phyloP scores from a whole-genome alignment of 305 asterid genomes.

The Fraxinus greggii region DNA sequence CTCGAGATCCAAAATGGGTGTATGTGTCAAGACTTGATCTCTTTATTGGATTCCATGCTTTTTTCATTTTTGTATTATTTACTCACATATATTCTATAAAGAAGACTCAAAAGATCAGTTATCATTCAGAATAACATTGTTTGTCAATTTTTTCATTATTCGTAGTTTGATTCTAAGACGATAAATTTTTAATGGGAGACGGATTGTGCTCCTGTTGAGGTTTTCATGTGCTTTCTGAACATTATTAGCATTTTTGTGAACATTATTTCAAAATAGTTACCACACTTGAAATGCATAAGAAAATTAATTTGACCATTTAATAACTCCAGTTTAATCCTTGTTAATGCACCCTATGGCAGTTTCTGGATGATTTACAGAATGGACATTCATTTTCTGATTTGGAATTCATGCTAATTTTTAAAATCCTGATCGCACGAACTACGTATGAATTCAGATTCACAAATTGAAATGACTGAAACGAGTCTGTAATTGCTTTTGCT shows the following conservation, averaged over 20 bases:
- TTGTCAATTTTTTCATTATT: not conserved
- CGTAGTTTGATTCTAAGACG: not conserved
- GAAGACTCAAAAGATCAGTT: not conserved
- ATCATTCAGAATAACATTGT: not conserved
- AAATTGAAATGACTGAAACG: not conserved
- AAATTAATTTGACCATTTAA: not conserved
- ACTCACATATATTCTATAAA: not conserved
- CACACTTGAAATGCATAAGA: not conserved
- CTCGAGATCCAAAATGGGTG: slow-evolving; percentile 99
- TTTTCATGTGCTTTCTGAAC: not conserved
- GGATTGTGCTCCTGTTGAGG: not conserved
- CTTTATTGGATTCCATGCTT: not conserved
- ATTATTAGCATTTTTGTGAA: not conserved
- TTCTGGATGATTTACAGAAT: not conserved
- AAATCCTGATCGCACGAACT: not conserved
- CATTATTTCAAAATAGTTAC: not conserved
- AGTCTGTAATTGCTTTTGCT: not conserved
- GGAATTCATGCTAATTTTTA: not conserved
- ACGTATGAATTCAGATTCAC: not conserved
- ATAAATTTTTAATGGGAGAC: not conserved
- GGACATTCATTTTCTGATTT: slow-evolving; percentile 5
- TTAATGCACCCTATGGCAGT: not conserved
- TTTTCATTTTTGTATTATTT: not conserved
- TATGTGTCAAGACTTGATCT: slow-evolving; percentile 38
- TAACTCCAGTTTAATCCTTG: not conserved